These are phyloP conservation scores for Apiospora pterosperma DNA, from an alignment of 2,329 filamentous ascomycete species.

Conservation along the genomic window DNA sequence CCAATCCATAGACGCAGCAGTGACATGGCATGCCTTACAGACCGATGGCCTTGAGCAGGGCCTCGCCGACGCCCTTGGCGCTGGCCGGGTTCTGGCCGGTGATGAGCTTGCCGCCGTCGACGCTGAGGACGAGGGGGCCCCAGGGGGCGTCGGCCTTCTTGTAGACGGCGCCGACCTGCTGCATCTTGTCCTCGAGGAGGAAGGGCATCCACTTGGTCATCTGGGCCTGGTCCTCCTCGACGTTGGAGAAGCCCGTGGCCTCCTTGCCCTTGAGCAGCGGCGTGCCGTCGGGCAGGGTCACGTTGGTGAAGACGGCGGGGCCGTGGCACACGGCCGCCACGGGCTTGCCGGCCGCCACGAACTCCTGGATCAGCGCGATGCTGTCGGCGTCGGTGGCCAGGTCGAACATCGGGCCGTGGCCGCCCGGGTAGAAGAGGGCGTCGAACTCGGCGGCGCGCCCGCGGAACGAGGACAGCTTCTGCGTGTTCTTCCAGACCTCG, in stretches of 20 bases:
- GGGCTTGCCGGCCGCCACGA: conserved; percentile 58
- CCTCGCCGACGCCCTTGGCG: conserved; percentile 48
- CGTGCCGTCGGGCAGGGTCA: conserved; percentile 46
- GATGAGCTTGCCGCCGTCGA: conserved; percentile 44
- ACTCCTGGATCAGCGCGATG: conserved; percentile 59
- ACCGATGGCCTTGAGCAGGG: conserved; percentile 43
- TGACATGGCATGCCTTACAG: no score
- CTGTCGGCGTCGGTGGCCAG: conserved; percentile 55
- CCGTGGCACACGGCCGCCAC: conserved; percentile 69
- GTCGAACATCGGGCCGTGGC: conserved; percentile 66
- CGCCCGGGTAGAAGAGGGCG: conserved; percentile 56
- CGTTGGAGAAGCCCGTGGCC: conserved; percentile 59
- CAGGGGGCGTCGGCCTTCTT: conserved; percentile 51
- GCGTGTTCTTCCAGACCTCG: conserved; percentile 61
- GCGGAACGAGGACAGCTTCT: conserved; percentile 52
- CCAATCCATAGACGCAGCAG: not conserved
- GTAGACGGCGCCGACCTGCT: conserved; percentile 50
- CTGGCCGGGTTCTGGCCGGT: conserved; percentile 58
- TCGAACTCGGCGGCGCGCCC: conserved; percentile 59
- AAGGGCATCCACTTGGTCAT: conserved; percentile 51
- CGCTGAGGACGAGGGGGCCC: conserved; percentile 46
- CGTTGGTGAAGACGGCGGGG: conserved; percentile 59
- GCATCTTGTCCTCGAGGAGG: conserved; percentile 54
- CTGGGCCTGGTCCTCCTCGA: conserved; percentile 47
- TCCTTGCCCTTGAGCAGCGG: conserved; percentile 52